Evolutionary conservation across 176 grass and related monocot genomes (phyloP).

Genomic region (Musa itinerans): DNA sequence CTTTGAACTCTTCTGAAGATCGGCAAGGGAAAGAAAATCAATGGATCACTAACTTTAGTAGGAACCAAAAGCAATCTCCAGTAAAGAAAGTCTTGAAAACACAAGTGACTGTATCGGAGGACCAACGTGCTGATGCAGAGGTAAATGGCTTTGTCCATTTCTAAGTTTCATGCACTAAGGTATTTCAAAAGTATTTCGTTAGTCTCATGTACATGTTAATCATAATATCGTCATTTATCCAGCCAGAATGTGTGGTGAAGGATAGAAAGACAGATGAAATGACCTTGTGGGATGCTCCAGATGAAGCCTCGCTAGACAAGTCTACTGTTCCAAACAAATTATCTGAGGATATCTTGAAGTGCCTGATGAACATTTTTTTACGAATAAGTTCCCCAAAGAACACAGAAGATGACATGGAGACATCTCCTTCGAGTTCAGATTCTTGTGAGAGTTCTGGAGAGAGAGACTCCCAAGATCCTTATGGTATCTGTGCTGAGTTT

Average conservation of each 20-base stretch:
- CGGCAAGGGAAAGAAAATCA: constrained; percentile 61
- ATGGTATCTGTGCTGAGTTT: constrained; percentile 52
- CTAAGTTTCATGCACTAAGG: background rate
- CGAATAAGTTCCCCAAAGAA: constrained; percentile 30
- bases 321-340: constrained; percentile 56
- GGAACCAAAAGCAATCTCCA: constrained; percentile 39
- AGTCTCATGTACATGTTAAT: background rate
- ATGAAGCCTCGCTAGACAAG: constrained; percentile 26
- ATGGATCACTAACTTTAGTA: constrained; percentile 30
- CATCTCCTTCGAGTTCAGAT: constrained; percentile 67
- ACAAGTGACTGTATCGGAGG: constrained; percentile 19
- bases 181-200: background rate
- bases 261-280: constrained; percentile 31
- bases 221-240: background rate
- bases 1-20: constrained; percentile 21
- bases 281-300: constrained; percentile 14
- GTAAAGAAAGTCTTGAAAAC: constrained; percentile 42
- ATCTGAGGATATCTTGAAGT: constrained; percentile 80
- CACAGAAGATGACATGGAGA: constrained; percentile 37
- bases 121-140: constrained; percentile 37
- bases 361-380: constrained; percentile 77
- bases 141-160: constrained; percentile 14
- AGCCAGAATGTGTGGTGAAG: constrained; percentile 29
- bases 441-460: constrained; percentile 51
- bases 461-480: constrained; percentile 55